These are phyloP conservation scores for Backusella luteola DNA, from an alignment of 192 early-diverging fungal genomes.

Conservation along the genomic window DNA sequence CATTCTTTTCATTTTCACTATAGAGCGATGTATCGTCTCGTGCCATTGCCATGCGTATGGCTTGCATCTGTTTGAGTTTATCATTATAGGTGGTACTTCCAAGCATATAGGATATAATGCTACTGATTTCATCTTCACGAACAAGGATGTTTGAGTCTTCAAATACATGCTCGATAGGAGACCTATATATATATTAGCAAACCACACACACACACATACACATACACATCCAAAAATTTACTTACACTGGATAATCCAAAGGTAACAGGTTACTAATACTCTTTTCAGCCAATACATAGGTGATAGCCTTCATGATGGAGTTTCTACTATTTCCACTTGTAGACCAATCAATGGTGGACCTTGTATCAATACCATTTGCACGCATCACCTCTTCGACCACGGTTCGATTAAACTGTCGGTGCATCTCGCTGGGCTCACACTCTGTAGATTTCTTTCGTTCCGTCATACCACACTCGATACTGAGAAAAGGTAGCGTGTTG, in stretches of 20 bases:
- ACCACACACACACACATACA: neutral
- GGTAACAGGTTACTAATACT: constrained; percentile 62
- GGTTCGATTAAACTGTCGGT: neutral
- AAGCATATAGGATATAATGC: constrained; percentile 88
- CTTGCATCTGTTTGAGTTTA: constrained; percentile 48
- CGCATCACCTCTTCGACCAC: neutral
- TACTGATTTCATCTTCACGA: constrained; percentile 88
- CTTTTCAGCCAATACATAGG: constrained; percentile 69
- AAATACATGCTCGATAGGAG: constrained; percentile 85
- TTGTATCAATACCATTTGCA: neutral
- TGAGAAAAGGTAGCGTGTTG: constrained; percentile 16
- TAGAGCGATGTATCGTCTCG: neutral
- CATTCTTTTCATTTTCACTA: constrained; percentile 7
- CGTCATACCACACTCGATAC: constrained; percentile 14
- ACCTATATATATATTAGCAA: constrained; percentile 16
- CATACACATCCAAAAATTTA: constrained; percentile 1
- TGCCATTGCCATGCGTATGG: constrained; percentile 23
- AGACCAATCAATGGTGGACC: constrained; percentile 8
- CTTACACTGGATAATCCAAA: constrained; percentile 76
- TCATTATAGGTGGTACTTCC: constrained; percentile 67
- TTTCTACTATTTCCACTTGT: constrained; percentile 40
- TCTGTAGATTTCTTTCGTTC: neutral
- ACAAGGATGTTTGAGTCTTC: constrained; percentile 81
- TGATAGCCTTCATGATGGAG: constrained; percentile 71
- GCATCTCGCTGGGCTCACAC: neutral